phyloP scores from a whole-genome alignment of 1,284 basidiomycete species.

The Cystobasidium slooffiae region DNA sequence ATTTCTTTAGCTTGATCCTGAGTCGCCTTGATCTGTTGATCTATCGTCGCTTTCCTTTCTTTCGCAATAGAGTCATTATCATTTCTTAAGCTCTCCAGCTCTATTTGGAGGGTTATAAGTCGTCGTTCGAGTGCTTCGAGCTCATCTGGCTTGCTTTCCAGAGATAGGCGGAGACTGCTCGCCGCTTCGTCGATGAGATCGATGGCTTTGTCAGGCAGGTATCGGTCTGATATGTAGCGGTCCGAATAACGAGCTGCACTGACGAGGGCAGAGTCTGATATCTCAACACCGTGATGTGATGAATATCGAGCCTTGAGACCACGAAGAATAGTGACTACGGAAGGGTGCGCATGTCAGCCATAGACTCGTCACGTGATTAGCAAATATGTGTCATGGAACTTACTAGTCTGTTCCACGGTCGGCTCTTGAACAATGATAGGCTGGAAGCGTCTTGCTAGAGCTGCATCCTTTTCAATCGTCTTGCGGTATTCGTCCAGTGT shows the following conservation, averaged over 20 bases:
- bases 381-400: background rate
- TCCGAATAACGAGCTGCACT: conserved; percentile 80
- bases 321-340: conserved; percentile 75
- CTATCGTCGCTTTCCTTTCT: conserved; percentile 71
- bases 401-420: conserved; percentile 64
- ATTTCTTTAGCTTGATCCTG: conserved; percentile 68
- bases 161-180: conserved; percentile 81
- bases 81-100: conserved; percentile 85
- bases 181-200: conserved; percentile 90
- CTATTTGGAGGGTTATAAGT: conserved; percentile 85
- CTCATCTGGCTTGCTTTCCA: conserved; percentile 81
- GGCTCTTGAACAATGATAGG: conserved; percentile 86
- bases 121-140: conserved; percentile 81
- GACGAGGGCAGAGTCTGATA: conserved; percentile 82
- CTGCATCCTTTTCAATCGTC: conserved; percentile 88
- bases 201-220: conserved; percentile 75
- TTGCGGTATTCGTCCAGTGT: conserved; percentile 85
- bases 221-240: conserved; percentile 82
- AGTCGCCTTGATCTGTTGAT: conserved; percentile 67
- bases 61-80: conserved; percentile 81
- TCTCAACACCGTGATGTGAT: conserved; percentile 86
- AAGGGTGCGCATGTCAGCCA: conserved; percentile 58
- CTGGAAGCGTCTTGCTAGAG: conserved; percentile 87
- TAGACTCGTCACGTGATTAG: conserved; percentile 17
- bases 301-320: conserved; percentile 84